Evolutionary conservation across 1,284 basidiomycete species (phyloP).

Genomic region (Heterobasidion irregulare): DNA sequence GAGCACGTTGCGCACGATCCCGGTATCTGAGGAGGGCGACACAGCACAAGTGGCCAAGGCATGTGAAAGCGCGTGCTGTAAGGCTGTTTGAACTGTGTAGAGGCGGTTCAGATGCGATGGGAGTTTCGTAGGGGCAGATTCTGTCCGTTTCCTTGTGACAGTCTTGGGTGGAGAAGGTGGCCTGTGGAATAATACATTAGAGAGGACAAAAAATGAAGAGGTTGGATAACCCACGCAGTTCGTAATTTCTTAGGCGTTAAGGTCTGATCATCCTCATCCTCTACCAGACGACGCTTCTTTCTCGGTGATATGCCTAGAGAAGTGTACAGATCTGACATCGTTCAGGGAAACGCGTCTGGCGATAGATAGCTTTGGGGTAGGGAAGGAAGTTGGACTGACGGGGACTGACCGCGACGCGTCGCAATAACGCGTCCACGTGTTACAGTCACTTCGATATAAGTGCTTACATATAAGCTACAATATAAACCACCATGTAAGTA

Average conservation of each 20-base stretch:
- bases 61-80: slow-evolving; percentile 75
- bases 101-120: slow-evolving; percentile 58
- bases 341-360: neutral
- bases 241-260: slow-evolving; percentile 64
- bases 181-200: slow-evolving; percentile 19
- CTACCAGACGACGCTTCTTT: slow-evolving; percentile 48
- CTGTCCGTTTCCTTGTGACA: slow-evolving; percentile 18
- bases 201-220: neutral
- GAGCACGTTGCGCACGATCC: slow-evolving; percentile 67
- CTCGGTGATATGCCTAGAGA: slow-evolving; percentile 52
- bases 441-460: too few species aligned
- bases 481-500: too few species aligned
- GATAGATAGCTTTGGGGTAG: too few species aligned
- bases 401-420: slow-evolving; percentile 1
- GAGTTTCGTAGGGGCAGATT: slow-evolving; percentile 23
- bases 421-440: slow-evolving; percentile 2
- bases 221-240: slow-evolving; percentile 32
- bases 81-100: slow-evolving; percentile 49
- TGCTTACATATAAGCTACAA: too few species aligned
- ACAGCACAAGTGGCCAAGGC: slow-evolving; percentile 73
- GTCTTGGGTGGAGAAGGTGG: slow-evolving; percentile 51
- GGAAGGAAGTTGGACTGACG: neutral
- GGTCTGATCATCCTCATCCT: slow-evolving; percentile 41
- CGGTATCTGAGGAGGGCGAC: slow-evolving; percentile 68
- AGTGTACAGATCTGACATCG: slow-evolving; percentile 57